Percentiles rank a stretch among this genome's conserved stretches.
These are phyloP conservation scores for Trametes maxima DNA, from an alignment of 768 basidiomycete genomes.

Conservation along the genomic window DNA sequence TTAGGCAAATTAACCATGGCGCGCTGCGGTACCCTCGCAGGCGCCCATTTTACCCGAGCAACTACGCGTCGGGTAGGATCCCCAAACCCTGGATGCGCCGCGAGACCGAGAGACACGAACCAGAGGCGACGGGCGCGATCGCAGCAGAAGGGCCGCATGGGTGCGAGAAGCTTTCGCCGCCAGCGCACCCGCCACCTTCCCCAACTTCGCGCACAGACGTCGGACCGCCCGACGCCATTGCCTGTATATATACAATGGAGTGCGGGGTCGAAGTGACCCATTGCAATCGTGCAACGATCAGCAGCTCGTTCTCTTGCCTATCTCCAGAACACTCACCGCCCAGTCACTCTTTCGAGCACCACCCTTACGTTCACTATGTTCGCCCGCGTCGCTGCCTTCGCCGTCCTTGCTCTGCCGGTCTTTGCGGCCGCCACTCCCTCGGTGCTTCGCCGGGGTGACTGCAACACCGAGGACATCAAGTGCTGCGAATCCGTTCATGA, in stretches of 20 bases:
- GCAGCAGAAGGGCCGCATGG: not conserved
- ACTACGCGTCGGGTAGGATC: conserved; percentile 12
- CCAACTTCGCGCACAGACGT: too few relatives aligned
- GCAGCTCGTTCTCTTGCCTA: conserved; percentile 5
- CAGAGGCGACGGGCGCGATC: not conserved
- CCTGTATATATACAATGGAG: not conserved
- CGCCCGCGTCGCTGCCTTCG: conserved; percentile 18
- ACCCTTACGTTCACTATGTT: conserved; percentile 19
- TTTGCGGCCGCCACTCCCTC: conserved; percentile 17
- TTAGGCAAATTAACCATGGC: not conserved
- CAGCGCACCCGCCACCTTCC: not conserved
- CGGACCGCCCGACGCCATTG: not conserved
- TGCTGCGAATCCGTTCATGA: conserved; percentile 22
- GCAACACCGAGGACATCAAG: conserved; percentile 20
- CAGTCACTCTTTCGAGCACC: conserved; percentile 18
- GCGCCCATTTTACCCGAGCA: conserved; percentile 5
- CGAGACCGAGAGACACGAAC: conserved; percentile 2
- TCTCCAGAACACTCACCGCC: conserved; percentile 11
- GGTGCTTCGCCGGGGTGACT: conserved; percentile 14
- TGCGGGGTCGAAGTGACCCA: not conserved
- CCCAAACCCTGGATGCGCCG: not conserved
- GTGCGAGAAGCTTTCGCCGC: not conserved
- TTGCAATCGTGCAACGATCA: conserved; percentile 14
- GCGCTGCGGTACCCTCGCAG: not conserved
- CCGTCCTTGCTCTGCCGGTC: conserved; percentile 21